A percentile compares a stretch with the other conserved stretches of the same genome.
phyloP scores from a whole-genome alignment of 176 grass and related monocot species.

The Alopecurus myosuroides region DNA sequence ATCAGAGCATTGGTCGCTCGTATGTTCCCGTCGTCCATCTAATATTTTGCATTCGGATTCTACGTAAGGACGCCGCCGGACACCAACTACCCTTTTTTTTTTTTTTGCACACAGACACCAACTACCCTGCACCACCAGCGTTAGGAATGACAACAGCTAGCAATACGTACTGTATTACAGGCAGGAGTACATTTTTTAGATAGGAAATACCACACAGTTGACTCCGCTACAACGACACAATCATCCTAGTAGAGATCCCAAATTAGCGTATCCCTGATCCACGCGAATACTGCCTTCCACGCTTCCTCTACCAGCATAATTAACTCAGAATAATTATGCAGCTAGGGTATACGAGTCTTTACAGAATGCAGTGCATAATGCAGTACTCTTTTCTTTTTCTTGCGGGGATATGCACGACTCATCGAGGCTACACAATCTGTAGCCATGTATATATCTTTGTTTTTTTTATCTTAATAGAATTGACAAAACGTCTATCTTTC shows the following conservation, averaged over 20 bases:
- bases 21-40: neutral
- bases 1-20: neutral
- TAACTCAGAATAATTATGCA: neutral
- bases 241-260: neutral
- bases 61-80: neutral
- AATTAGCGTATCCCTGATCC: neutral
- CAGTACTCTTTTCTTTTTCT: too few species aligned
- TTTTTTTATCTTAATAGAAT: too few species aligned
- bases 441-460: too few species aligned
- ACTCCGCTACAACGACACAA: slow-evolving; percentile 2
- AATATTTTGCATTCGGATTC: neutral
- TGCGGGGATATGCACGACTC: too few species aligned
- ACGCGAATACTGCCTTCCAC: slow-evolving; percentile 2
- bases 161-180: too few species aligned
- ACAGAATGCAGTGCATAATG: neutral
- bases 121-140: neutral
- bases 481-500: too few species aligned
- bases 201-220: neutral
- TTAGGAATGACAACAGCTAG: neutral
- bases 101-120: too few species aligned
- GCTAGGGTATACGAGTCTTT: neutral
- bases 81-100: neutral
- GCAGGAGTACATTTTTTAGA: neutral
- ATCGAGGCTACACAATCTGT: too few species aligned
- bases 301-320: neutral